Conservation (phyloP, 2,329 filamentous ascomycete species). For the Botrytis paeoniae region DNA sequence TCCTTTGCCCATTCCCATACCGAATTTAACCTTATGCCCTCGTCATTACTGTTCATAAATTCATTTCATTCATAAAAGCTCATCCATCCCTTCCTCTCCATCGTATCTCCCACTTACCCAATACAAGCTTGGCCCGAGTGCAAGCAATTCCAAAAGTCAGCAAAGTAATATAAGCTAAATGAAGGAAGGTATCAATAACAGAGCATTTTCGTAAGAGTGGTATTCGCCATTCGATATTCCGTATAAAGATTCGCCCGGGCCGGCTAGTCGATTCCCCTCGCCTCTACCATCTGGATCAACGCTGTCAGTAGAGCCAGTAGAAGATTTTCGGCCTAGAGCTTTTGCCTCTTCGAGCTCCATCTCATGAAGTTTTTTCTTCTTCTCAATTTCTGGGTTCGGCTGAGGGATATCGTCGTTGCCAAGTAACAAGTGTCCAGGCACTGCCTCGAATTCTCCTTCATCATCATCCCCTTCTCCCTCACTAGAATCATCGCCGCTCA, state of each 20-base stretch:
- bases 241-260: slow-evolving; percentile 16
- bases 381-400: slow-evolving; percentile 30
- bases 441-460: slow-evolving; percentile 38
- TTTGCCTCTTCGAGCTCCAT: slow-evolving; percentile 60
- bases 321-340: slow-evolving; percentile 41
- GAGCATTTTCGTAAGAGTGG: slow-evolving; percentile 17
- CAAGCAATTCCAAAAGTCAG: slow-evolving; percentile 8
- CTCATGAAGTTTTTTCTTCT: slow-evolving; percentile 54
- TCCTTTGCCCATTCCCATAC: not conserved
- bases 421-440: slow-evolving; percentile 33
- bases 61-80: not conserved
- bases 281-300: slow-evolving; percentile 12
- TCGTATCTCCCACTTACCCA: too few species aligned
- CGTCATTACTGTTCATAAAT: slow-evolving; percentile 8
- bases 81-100: not conserved
- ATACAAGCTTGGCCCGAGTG: slow-evolving; percentile 4
- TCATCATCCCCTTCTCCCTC: slow-evolving; percentile 40
- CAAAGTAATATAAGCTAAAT: slow-evolving; percentile 11
- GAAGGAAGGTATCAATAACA: slow-evolving; percentile 19
- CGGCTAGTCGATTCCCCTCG: slow-evolving; percentile 17
- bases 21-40: not conserved
- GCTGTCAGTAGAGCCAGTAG: slow-evolving; percentile 25
- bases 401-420: slow-evolving; percentile 21
- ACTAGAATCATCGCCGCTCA: slow-evolving; percentile 40
- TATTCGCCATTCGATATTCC: slow-evolving; percentile 18